phyloP scores from a whole-genome alignment of 805 yeast species.

The Hanseniaspora vineae region DNA sequence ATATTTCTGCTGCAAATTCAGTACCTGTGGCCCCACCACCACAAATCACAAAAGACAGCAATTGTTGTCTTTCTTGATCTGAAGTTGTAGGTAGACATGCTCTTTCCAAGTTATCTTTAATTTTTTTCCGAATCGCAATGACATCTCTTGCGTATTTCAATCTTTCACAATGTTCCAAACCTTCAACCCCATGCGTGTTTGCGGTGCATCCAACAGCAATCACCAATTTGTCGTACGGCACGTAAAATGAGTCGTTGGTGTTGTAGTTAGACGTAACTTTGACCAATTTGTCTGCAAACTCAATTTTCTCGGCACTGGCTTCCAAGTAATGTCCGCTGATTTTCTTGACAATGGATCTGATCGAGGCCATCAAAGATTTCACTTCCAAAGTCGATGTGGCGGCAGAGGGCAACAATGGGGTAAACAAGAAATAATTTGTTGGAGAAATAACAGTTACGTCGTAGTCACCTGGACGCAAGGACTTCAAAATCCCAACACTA shows the following conservation, averaged over 20 bases:
- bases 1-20: slow-evolving; percentile 61
- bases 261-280: slow-evolving; percentile 38
- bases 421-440: slow-evolving; percentile 53
- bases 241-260: slow-evolving; percentile 38
- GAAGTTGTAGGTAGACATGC: slow-evolving; percentile 56
- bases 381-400: slow-evolving; percentile 61
- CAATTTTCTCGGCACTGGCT: slow-evolving; percentile 47
- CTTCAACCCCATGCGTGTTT: slow-evolving; percentile 59
- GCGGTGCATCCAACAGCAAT: slow-evolving; percentile 58
- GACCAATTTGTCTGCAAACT: slow-evolving; percentile 41
- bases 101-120: slow-evolving; percentile 41
- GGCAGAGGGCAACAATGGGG: slow-evolving; percentile 57
- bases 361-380: slow-evolving; percentile 50
- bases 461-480: slow-evolving; percentile 39
- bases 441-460: slow-evolving; percentile 59
- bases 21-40: slow-evolving; percentile 74
- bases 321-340: slow-evolving; percentile 50
- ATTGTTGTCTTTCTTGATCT: slow-evolving; percentile 47
- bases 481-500: slow-evolving; percentile 44
- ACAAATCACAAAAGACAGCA: slow-evolving; percentile 52
- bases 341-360: slow-evolving; percentile 39
- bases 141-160: slow-evolving; percentile 61
- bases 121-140: slow-evolving; percentile 38
- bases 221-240: slow-evolving; percentile 61
- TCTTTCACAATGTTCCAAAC: slow-evolving; percentile 47